Evolutionary conservation across 2,329 filamentous ascomycete species (phyloP).

Genomic region (Colletotrichum endophyticum): DNA sequence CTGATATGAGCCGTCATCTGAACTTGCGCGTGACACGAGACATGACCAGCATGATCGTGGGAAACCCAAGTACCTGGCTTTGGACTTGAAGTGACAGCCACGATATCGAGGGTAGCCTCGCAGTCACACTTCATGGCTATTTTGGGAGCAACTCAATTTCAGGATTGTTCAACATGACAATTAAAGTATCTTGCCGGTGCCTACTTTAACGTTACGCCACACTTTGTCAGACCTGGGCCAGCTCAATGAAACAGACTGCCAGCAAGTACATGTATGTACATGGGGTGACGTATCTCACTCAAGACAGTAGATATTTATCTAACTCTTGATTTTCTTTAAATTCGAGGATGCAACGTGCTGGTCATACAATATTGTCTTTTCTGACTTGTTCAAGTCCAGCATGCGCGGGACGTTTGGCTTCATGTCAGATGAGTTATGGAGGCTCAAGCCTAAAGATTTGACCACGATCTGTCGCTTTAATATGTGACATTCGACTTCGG

Average conservation of each 20-base stretch:
- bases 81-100: neutral
- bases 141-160: neutral
- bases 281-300: neutral
- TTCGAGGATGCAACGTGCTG: neutral
- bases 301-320: neutral
- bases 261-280: neutral
- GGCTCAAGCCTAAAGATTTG: neutral
- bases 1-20: neutral
- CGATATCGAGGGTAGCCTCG: neutral
- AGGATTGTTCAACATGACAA: neutral
- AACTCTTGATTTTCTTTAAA: rapidly evolving
- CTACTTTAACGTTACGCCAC: neutral
- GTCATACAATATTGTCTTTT: neutral
- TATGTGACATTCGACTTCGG: neutral
- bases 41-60: neutral
- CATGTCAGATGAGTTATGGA: neutral
- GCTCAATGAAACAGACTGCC: neutral
- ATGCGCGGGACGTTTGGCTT: neutral
- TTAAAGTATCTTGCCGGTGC: neutral
- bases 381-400: no score
- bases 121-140: neutral
- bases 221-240: neutral
- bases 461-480: neutral
- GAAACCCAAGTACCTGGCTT: neutral
- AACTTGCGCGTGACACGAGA: neutral